Conservation (phyloP, 1,284 basidiomycete species). For the Boletus calvinii region DNA sequence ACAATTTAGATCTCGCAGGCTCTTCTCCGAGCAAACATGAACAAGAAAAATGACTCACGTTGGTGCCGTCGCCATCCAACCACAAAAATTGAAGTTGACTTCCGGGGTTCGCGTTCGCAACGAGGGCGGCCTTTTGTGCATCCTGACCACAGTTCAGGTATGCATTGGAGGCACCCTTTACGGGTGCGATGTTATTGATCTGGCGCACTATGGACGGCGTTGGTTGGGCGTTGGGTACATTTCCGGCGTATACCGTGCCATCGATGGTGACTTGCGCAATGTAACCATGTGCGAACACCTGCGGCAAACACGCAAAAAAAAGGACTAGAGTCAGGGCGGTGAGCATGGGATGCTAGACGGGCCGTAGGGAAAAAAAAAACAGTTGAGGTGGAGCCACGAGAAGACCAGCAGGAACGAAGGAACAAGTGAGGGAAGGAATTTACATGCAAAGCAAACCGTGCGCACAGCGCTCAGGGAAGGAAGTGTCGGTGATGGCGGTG, state of each 20-base stretch:
- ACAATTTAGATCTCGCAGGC: not conserved
- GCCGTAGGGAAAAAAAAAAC: not conserved
- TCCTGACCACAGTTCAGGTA: conserved; percentile 64
- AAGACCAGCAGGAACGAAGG: not conserved
- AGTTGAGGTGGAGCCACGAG: not conserved
- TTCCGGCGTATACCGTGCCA: conserved; percentile 53
- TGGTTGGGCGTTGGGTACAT: conserved; percentile 44
- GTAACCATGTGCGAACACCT: conserved; percentile 59
- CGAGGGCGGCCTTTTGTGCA: conserved; percentile 49
- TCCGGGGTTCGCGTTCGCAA: conserved; percentile 64
- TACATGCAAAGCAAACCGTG: conserved; percentile 2
- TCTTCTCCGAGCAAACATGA: not conserved
- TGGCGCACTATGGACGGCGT: conserved; percentile 58
- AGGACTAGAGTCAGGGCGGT: conserved; percentile 25
- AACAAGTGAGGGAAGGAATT: not conserved
- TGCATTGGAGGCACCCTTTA: conserved; percentile 60
- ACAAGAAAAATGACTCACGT: conserved; percentile 38
- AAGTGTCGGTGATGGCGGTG: conserved; percentile 1
- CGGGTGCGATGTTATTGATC: conserved; percentile 53
- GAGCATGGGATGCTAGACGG: conserved; percentile 9
- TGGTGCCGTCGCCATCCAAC: conserved; percentile 48
- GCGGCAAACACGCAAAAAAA: conserved; percentile 24
- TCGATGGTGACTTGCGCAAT: conserved; percentile 53
- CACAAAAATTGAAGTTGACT: conserved; percentile 59
- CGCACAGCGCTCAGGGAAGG: not conserved